These are phyloP conservation scores for Polygonum aviculare DNA, from an alignment of 148 eudicot species.

Conservation along the genomic window DNA sequence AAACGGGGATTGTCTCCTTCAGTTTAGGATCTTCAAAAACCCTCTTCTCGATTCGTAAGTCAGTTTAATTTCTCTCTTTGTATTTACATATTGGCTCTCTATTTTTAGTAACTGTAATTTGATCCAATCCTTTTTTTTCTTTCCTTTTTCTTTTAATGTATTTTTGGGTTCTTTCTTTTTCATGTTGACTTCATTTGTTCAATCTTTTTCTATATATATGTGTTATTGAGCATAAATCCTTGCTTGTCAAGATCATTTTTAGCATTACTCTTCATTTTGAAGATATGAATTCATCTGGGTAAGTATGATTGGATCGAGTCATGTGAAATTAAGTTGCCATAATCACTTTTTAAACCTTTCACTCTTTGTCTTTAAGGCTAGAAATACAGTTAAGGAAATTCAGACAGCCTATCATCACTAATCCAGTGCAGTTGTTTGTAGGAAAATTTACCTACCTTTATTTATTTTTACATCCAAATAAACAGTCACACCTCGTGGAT, in stretches of 20 bases:
- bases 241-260: no score
- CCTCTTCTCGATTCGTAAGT: neutral
- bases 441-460: no score
- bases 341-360: no score
- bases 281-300: neutral
- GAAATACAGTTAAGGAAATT: no score
- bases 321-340: neutral
- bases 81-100: neutral
- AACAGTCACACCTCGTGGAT: neutral
- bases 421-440: no score
- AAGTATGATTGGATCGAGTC: neutral
- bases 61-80: neutral
- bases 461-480: neutral
- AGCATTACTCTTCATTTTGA: neutral
- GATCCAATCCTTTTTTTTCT: neutral
- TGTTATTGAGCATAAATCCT: neutral
- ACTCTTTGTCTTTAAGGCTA: no score
- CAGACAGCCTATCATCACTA: no score
- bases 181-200: neutral
- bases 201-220: neutral
- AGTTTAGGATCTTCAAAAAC: neutral
- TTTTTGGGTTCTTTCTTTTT: no score
- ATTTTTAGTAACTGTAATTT: neutral
- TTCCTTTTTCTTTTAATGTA: neutral
- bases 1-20: constrained; percentile 5